These are phyloP conservation scores for Coemansia sp. DNA, from an alignment of 371 early-diverging fungal genomes.

Conservation along the genomic window DNA sequence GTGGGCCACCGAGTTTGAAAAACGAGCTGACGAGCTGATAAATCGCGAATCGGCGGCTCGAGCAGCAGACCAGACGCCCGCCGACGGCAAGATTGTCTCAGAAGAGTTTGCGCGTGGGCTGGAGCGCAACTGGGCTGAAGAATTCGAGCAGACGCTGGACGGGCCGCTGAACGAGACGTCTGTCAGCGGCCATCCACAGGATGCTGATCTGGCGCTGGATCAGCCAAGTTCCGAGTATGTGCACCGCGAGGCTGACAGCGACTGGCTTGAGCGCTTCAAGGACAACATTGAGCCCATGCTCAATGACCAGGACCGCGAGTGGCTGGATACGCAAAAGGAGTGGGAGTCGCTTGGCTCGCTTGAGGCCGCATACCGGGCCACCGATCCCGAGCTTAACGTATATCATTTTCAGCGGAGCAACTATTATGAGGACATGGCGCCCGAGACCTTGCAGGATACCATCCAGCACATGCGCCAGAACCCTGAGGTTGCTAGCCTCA, in stretches of 20 bases:
- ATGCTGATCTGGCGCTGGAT: constrained; percentile 53
- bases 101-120: constrained; percentile 58
- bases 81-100: constrained; percentile 56
- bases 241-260: constrained; percentile 40
- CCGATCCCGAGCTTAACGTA: constrained; percentile 63
- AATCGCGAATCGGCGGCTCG: constrained; percentile 27
- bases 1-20: constrained; percentile 61
- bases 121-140: constrained; percentile 67
- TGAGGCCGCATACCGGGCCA: constrained; percentile 62
- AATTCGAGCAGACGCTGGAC: constrained; percentile 56
- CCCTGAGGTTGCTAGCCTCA: constrained; percentile 56
- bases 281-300: constrained; percentile 68
- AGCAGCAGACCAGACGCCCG: constrained; percentile 47
- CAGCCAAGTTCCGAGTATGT: constrained; percentile 20
- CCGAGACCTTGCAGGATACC: constrained; percentile 52
- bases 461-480: constrained; percentile 53
- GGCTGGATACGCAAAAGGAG: constrained; percentile 75
- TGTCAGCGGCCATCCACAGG: constrained; percentile 52
- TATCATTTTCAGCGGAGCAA: constrained; percentile 81
- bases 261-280: constrained; percentile 68
- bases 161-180: constrained; percentile 50
- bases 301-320: constrained; percentile 65
- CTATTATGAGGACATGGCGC: constrained; percentile 60
- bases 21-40: constrained; percentile 51
- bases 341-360: constrained; percentile 65